Conservation (phyloP, 208 protist species). For the Acanthamoeba lenticulata region DNA sequence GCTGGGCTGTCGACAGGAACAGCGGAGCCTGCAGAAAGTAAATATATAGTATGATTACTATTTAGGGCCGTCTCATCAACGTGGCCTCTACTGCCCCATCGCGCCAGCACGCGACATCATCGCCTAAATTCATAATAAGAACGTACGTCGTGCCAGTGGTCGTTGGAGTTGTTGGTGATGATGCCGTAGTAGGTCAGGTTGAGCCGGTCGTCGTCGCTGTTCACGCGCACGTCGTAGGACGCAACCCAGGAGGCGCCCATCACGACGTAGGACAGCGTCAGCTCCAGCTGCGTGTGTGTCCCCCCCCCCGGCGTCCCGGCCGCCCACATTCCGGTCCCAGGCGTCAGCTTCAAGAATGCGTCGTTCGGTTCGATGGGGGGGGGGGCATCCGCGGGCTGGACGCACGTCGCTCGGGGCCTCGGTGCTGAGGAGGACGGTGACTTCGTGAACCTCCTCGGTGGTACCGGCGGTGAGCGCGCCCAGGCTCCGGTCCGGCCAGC, state of each 20-base stretch:
- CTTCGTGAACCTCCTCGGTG: background rate
- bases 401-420: background rate
- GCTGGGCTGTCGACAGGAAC: background rate
- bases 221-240: background rate
- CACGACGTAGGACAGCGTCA: background rate
- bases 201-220: background rate
- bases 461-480: background rate
- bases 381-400: background rate
- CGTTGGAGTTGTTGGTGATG: constrained; percentile 32
- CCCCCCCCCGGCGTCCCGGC: too few relatives aligned
- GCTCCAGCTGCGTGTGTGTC: background rate
- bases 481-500: background rate
- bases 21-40: background rate
- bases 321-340: background rate
- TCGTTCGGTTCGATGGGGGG: background rate
- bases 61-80: too few relatives aligned
- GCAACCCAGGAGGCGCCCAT: constrained; percentile 6
- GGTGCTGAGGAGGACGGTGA: background rate
- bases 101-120: background rate
- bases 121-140: too few relatives aligned
- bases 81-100: too few relatives aligned
- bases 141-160: constrained; percentile 16
- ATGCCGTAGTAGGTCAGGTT: constrained; percentile 50
- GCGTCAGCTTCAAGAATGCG: background rate
- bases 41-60: background rate